These are phyloP conservation scores for Gonapodya sp. DNA, from an alignment of 192 early-diverging fungal genomes.

Conservation along the genomic window DNA sequence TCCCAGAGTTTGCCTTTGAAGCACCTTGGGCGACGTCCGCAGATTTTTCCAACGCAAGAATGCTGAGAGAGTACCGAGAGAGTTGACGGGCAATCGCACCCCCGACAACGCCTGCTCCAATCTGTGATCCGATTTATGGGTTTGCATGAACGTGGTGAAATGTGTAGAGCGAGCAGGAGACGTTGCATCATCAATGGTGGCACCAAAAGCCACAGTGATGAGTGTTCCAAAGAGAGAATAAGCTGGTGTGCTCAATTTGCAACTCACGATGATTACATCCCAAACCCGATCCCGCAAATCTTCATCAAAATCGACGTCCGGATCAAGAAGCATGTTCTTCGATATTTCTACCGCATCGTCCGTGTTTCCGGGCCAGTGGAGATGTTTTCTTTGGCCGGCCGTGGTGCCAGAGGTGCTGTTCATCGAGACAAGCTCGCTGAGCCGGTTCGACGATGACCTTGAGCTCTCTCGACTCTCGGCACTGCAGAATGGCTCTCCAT, in stretches of 20 bases:
- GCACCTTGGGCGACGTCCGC: slow-evolving; percentile 31
- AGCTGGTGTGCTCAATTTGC: not conserved
- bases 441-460: no score
- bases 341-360: not conserved
- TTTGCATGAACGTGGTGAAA: not conserved
- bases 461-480: no score
- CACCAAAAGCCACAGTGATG: not conserved
- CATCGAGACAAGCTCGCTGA: not conserved
- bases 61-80: slow-evolving; percentile 20
- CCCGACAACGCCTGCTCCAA: slow-evolving; percentile 36
- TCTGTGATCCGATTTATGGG: not conserved
- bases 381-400: not conserved
- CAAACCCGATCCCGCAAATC: not conserved
- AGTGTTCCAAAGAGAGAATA: not conserved
- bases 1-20: slow-evolving; percentile 30
- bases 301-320: not conserved
- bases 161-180: not conserved
- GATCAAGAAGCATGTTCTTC: not conserved
- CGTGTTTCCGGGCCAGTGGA: not conserved
- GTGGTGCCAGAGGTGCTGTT: not conserved
- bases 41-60: slow-evolving; percentile 28
- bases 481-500: no score
- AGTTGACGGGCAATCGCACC: slow-evolving; percentile 32
- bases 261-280: not conserved
- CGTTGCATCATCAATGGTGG: no score